Evolutionary conservation across 2,329 filamentous ascomycete genomes (phyloP).

Genomic region (Cladophialophora yegresii): DNA sequence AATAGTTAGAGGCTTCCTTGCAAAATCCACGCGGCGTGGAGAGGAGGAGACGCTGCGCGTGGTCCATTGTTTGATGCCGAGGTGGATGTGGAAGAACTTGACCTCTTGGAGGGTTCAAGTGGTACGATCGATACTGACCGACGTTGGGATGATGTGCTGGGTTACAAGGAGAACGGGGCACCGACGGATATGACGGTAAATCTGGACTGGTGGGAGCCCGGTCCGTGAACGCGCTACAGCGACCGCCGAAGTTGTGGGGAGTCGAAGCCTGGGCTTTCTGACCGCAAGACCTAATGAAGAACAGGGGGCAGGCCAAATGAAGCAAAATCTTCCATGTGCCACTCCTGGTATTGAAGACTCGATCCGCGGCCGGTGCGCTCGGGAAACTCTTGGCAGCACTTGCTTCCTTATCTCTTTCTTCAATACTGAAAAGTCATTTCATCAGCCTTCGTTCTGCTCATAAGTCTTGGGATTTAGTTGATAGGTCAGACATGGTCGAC

Average conservation of each 20-base stretch:
- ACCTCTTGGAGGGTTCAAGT: background rate
- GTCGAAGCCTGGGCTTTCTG: background rate
- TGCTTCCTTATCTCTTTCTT: background rate
- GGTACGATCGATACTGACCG: background rate
- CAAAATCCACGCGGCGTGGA: background rate
- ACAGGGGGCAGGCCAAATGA: background rate
- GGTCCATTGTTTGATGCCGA: background rate
- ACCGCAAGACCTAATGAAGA: background rate
- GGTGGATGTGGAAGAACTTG: background rate
- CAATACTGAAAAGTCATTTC: too few relatives aligned
- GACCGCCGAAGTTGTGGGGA: background rate
- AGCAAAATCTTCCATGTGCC: background rate
- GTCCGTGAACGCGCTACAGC: background rate
- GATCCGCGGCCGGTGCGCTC: background rate
- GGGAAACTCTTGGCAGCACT: background rate
- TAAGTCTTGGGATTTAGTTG: too few relatives aligned
- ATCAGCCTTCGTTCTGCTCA: too few relatives aligned
- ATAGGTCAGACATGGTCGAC: background rate
- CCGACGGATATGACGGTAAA: background rate
- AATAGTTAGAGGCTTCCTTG: constrained; percentile 27
- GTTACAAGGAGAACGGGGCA: background rate
- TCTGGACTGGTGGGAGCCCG: constrained; percentile 9
- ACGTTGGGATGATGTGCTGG: background rate
- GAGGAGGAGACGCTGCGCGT: background rate
- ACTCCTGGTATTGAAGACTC: background rate